Evolutionary conservation across 495 filamentous ascomycete genomes (phyloP).

Genomic region (Lophiostoma macrostomum): DNA sequence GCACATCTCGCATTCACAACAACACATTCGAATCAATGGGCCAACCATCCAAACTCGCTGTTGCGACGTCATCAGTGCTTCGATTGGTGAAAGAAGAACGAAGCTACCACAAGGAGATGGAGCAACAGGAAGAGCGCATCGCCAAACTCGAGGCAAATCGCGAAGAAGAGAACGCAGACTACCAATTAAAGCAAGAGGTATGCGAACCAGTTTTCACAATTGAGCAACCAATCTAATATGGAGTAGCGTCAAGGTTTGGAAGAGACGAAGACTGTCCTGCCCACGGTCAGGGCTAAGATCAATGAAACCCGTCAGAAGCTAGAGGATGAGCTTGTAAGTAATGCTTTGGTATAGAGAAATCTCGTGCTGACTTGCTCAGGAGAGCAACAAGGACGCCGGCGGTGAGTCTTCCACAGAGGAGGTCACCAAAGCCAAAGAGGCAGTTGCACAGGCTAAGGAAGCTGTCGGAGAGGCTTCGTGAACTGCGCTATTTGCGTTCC

Average conservation of each 20-base stretch:
- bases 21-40: slow-evolving; percentile 52
- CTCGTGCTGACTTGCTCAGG: slow-evolving; percentile 26
- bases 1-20: background rate
- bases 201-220: background rate
- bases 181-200: slow-evolving; percentile 80
- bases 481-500: too few species aligned
- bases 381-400: slow-evolving; percentile 38
- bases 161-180: slow-evolving; percentile 54
- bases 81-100: slow-evolving; percentile 88
- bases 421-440: slow-evolving; percentile 43
- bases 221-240: slow-evolving; percentile 3
- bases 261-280: slow-evolving; percentile 80
- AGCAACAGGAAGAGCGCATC: slow-evolving; percentile 67
- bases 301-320: slow-evolving; percentile 63
- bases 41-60: slow-evolving; percentile 67
- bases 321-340: slow-evolving; percentile 60
- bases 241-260: slow-evolving; percentile 69
- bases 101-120: slow-evolving; percentile 81
- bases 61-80: slow-evolving; percentile 67
- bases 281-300: slow-evolving; percentile 63
- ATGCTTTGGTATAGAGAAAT: background rate
- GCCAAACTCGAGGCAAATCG: slow-evolving; percentile 56
- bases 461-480: slow-evolving; percentile 35
- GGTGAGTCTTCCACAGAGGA: slow-evolving; percentile 37
- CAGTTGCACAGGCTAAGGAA: slow-evolving; percentile 37